A percentile compares a stretch with the other conserved stretches of the same genome.
phyloP scores from a whole-genome alignment of 2,329 filamentous ascomycete genomes.

The Cladophialophora chaetospira region DNA sequence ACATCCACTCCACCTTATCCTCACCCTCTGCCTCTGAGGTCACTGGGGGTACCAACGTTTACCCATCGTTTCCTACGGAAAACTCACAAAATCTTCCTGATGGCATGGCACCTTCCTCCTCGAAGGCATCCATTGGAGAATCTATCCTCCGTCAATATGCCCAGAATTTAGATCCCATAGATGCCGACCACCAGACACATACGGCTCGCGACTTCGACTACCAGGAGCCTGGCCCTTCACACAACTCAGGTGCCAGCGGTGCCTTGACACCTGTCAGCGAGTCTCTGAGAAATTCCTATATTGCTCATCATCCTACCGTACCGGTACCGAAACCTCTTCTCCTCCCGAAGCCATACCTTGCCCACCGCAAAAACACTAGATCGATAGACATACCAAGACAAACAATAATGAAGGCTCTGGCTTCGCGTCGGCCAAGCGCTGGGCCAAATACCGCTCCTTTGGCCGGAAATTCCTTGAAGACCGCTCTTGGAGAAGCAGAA shows the following conservation, averaged over 20 bases:
- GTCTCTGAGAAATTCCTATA: constrained; percentile 35
- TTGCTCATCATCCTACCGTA: constrained; percentile 34
- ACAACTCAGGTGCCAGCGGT: constrained; percentile 28
- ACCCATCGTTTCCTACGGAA: constrained; percentile 30
- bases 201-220: constrained; percentile 19
- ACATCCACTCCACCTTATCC: constrained; percentile 30
- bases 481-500: constrained; percentile 10
- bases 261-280: constrained; percentile 30
- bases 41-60: constrained; percentile 25
- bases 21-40: constrained; percentile 31
- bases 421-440: constrained; percentile 61
- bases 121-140: constrained; percentile 35
- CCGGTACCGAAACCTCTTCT: constrained; percentile 41
- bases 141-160: constrained; percentile 48
- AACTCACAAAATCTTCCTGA: constrained; percentile 34
- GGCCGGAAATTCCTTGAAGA: constrained; percentile 16
- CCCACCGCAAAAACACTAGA: constrained; percentile 54
- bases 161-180: constrained; percentile 46
- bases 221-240: constrained; percentile 29
- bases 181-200: constrained; percentile 41
- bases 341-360: constrained; percentile 39
- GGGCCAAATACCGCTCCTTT: constrained; percentile 55
- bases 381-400: constrained; percentile 74
- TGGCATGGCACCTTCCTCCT: constrained; percentile 34
- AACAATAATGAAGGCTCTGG: constrained; percentile 79